Percentiles rank a stretch among this genome's conserved stretches.
Conservation (phyloP, 2,329 filamentous ascomycete genomes). For the Botrytis tulipae region DNA sequence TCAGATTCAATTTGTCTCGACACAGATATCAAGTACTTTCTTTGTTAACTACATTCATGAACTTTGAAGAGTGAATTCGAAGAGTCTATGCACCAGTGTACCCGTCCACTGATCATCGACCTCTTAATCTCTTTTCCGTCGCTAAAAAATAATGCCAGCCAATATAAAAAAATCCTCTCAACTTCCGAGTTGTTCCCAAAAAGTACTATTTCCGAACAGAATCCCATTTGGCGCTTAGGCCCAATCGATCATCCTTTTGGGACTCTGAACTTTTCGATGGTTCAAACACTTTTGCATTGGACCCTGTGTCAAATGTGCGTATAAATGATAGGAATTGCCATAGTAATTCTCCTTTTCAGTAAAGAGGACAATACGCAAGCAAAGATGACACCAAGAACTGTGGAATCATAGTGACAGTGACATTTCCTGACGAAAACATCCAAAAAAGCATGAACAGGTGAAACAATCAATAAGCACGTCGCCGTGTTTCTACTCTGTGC, state of each 20-base stretch:
- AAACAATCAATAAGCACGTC: too few species aligned
- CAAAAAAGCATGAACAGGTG: too few species aligned
- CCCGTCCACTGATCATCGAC: not conserved
- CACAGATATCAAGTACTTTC: not conserved
- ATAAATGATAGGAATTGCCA: not conserved
- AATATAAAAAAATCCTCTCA: not conserved
- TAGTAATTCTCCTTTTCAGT: not conserved
- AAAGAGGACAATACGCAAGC: not conserved
- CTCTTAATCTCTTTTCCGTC: not conserved
- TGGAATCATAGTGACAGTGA: not conserved
- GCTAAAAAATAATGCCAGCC: not conserved
- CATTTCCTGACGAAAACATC: too few species aligned
- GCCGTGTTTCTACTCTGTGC: too few species aligned
- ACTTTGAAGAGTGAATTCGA: not conserved
- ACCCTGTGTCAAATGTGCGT: rapidly evolving
- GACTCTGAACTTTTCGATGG: not conserved
- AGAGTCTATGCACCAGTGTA: rapidly evolving
- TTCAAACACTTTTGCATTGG: not conserved
- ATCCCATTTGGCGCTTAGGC: not conserved
- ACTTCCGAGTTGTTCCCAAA: not conserved
- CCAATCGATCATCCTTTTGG: rapidly evolving
- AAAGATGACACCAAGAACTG: not conserved
- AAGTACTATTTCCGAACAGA: not conserved
- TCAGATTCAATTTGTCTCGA: not conserved
- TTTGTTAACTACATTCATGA: not conserved